Evolutionary conservation across 139 green algal species (phyloP).

Genomic region (Chlorella sp.): DNA sequence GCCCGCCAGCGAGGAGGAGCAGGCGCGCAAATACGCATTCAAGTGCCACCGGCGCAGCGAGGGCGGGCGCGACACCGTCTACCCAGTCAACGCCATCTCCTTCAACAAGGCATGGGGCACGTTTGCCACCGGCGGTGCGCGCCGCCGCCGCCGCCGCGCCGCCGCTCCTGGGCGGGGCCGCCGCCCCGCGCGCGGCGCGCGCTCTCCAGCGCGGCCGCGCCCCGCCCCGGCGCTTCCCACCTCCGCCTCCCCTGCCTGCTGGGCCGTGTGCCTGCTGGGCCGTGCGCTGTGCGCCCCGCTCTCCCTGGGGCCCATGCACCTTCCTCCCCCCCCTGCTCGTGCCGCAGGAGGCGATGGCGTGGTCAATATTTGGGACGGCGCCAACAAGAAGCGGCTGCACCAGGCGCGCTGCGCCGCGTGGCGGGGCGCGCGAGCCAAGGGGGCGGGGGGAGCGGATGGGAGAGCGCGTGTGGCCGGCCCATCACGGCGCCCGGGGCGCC

Average conservation of each 20-base stretch:
- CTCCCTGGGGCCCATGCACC: not conserved
- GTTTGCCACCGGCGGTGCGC: conserved; percentile 85
- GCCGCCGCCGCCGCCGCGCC: not conserved
- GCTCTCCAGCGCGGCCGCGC: too few species aligned
- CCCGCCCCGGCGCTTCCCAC: too few species aligned
- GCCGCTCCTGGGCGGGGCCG: not conserved
- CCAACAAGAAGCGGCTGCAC: conserved; percentile 92
- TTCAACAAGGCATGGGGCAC: conserved; percentile 82
- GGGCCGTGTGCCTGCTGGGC: too few species aligned
- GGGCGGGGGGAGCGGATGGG: too few species aligned
- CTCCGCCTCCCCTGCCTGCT: too few species aligned
- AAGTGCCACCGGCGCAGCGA: conserved; percentile 85
- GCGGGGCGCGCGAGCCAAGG: too few species aligned
- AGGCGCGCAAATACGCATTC: conserved; percentile 88
- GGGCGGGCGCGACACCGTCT: conserved; percentile 68
- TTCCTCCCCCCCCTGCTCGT: not conserved
- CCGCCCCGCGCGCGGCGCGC: too few species aligned
- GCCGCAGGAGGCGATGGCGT: conserved; percentile 80
- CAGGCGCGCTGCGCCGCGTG: conserved; percentile 59
- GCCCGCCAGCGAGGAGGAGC: too few species aligned
- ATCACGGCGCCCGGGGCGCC: too few species aligned
- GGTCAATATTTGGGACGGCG: conserved; percentile 90
- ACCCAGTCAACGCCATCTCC: conserved; percentile 85
- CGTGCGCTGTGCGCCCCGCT: not conserved
- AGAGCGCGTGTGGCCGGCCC: too few species aligned